phyloP scores from a whole-genome alignment of 306 rosid species.

The Lathyrus aphaca region DNA sequence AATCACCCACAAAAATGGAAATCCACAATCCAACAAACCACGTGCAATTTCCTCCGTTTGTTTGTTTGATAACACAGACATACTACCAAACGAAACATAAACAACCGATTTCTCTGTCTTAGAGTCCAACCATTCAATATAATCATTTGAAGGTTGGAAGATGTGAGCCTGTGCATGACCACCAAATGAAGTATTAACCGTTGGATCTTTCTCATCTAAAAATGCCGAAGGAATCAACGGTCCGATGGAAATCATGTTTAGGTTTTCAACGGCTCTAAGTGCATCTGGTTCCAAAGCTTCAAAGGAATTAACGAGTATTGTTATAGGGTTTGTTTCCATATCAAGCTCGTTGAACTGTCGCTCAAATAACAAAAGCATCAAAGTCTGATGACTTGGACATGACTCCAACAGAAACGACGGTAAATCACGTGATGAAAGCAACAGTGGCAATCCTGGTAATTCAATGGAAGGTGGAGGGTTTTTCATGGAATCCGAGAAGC shows the following conservation, averaged over 20 bases:
- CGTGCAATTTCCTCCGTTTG: conserved; percentile 63
- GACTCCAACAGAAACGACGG: background rate
- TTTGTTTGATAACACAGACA: conserved; percentile 24
- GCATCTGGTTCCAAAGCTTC: conserved; percentile 49
- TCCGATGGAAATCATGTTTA: conserved; percentile 51
- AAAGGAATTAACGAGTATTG: conserved; percentile 46
- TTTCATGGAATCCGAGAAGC: background rate
- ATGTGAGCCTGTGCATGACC: conserved; percentile 47
- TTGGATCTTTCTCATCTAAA: background rate
- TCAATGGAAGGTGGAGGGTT: background rate
- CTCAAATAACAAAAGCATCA: conserved; percentile 12
- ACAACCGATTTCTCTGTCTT: conserved; percentile 46
- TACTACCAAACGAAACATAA: conserved; percentile 66
- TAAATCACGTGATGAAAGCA: background rate
- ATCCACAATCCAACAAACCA: conserved; percentile 51
- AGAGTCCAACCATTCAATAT: conserved; percentile 57
- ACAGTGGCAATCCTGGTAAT: conserved; percentile 4
- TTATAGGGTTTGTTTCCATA: conserved; percentile 9
- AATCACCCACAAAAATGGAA: conserved; percentile 64
- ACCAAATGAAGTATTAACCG: conserved; percentile 46
- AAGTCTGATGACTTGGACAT: background rate
- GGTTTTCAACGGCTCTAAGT: conserved; percentile 17
- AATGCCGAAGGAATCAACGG: conserved; percentile 56
- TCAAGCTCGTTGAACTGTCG: conserved; percentile 38
- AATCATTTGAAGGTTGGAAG: conserved; percentile 7